phyloP scores from a whole-genome alignment of 352 stramenopile genomes.

The Pythium monospermum region DNA sequence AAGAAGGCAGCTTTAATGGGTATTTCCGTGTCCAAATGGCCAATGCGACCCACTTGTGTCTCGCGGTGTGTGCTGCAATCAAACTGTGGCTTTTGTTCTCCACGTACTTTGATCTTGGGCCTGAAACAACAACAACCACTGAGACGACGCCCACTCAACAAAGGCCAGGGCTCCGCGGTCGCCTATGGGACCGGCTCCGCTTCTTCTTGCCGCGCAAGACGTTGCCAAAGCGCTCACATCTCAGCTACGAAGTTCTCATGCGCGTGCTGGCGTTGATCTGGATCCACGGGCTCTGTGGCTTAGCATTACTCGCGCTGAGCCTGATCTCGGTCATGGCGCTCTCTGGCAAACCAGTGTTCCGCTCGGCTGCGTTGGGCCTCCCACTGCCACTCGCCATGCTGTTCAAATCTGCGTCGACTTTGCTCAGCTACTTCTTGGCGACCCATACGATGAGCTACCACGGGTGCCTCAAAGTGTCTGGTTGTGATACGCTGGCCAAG shows the following conservation, averaged over 20 bases:
- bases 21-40: slow-evolving; percentile 40
- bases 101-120: slow-evolving; percentile 58
- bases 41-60: slow-evolving; percentile 41
- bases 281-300: slow-evolving; percentile 60
- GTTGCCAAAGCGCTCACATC: slow-evolving; percentile 39
- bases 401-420: slow-evolving; percentile 46
- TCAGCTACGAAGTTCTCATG: slow-evolving; percentile 72
- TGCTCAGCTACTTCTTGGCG: slow-evolving; percentile 47
- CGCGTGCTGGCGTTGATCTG: slow-evolving; percentile 61
- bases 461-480: slow-evolving; percentile 47
- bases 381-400: slow-evolving; percentile 61
- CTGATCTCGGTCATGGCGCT: slow-evolving; percentile 42
- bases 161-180: slow-evolving; percentile 23
- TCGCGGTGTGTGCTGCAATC: slow-evolving; percentile 44
- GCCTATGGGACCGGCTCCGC: slow-evolving; percentile 48
- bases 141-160: slow-evolving; percentile 8
- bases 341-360: slow-evolving; percentile 47
- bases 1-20: slow-evolving; percentile 59
- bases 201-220: slow-evolving; percentile 72
- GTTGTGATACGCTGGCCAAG: slow-evolving; percentile 27
- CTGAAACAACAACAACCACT: slow-evolving; percentile 24
- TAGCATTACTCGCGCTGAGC: slow-evolving; percentile 43
- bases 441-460: slow-evolving; percentile 62
- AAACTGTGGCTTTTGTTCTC: slow-evolving; percentile 71
- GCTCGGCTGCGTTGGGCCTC: slow-evolving; percentile 34